A percentile compares a stretch with the other conserved stretches of the same genome.
Conservation (phyloP, 225 moss, liverwort and hornwort genomes). For the Polytrichum formosum region DNA sequence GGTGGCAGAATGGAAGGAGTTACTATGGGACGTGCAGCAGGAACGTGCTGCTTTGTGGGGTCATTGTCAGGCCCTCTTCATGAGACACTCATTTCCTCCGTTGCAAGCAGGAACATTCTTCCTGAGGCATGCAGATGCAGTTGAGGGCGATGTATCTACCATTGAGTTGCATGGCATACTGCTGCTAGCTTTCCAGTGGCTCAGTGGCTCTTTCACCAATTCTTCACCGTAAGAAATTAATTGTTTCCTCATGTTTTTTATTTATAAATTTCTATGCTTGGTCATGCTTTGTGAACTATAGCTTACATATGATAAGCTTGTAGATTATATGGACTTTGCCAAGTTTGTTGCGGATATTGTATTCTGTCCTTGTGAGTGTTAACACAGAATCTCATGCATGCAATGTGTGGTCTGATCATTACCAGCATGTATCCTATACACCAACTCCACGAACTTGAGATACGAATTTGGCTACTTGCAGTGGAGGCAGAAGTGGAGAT, state of each 20-base stretch:
- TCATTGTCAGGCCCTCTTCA: conserved; percentile 74
- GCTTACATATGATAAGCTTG: no score
- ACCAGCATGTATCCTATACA: conserved; percentile 60
- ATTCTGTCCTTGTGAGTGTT: not conserved
- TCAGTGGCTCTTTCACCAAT: conserved; percentile 70
- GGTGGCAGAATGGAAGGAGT: conserved; percentile 80
- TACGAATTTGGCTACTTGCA: conserved; percentile 77
- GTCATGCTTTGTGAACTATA: no score
- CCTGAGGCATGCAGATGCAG: conserved; percentile 70
- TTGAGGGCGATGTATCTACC: conserved; percentile 53
- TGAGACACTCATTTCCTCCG: conserved; percentile 66
- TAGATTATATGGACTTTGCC: no score
- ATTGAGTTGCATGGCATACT: conserved; percentile 67
- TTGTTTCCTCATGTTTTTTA: not conserved
- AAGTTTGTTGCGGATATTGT: not conserved
- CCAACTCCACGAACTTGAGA: conserved; percentile 65
- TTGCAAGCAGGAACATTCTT: conserved; percentile 70
- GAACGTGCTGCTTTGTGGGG: conserved; percentile 77
- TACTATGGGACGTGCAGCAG: conserved; percentile 72
- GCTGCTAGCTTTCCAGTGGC: conserved; percentile 67
- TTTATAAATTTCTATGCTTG: not conserved
- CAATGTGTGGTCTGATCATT: conserved; percentile 6
- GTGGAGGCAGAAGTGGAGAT: conserved; percentile 65
- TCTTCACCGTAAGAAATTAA: conserved; percentile 37
- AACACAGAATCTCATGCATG: conserved; percentile 1